These are phyloP conservation scores for Phytophthora pseudosyringae DNA, from an alignment of 352 stramenopile species.

Conservation along the genomic window DNA sequence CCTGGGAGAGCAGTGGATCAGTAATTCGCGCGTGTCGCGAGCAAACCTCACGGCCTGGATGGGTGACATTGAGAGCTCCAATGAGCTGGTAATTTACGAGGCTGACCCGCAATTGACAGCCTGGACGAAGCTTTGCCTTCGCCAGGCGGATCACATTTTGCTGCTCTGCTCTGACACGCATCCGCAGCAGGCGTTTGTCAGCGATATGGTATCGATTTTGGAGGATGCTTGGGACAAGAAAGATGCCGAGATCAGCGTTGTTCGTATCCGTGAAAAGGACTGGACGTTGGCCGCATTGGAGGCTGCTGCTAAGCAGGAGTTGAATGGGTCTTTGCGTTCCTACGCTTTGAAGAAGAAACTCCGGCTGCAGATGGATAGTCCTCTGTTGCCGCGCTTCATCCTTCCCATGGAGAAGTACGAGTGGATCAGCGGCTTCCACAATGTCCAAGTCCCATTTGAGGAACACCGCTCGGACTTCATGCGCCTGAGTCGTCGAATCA, in stretches of 20 bases:
- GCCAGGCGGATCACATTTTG: slow-evolving; percentile 86
- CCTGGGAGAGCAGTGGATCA: slow-evolving; percentile 75
- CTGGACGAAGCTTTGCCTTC: slow-evolving; percentile 87
- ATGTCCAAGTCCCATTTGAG: slow-evolving; percentile 82
- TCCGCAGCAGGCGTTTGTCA: slow-evolving; percentile 67
- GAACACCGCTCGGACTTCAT: slow-evolving; percentile 80
- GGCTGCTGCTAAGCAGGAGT: slow-evolving; percentile 47
- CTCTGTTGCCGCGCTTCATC: slow-evolving; percentile 71
- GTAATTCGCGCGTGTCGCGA: slow-evolving; percentile 63
- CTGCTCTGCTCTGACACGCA: slow-evolving; percentile 81
- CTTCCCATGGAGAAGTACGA: slow-evolving; percentile 87
- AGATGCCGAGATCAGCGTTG: slow-evolving; percentile 78
- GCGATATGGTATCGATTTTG: slow-evolving; percentile 75
- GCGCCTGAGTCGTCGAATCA: slow-evolving; percentile 91
- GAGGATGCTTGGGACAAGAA: slow-evolving; percentile 74
- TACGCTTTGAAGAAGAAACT: slow-evolving; percentile 68
- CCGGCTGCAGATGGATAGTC: slow-evolving; percentile 59
- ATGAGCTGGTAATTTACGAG: slow-evolving; percentile 86
- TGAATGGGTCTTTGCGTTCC: slow-evolving; percentile 55
- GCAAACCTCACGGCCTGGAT: slow-evolving; percentile 84
- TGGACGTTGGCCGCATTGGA: slow-evolving; percentile 74
- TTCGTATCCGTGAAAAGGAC: slow-evolving; percentile 77
- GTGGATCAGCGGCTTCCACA: slow-evolving; percentile 89
- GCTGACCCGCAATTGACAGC: slow-evolving; percentile 70
- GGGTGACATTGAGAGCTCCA: slow-evolving; percentile 78